Conservation (phyloP, 148 eudicot species). For the Vaccinium vitisidaea region DNA sequence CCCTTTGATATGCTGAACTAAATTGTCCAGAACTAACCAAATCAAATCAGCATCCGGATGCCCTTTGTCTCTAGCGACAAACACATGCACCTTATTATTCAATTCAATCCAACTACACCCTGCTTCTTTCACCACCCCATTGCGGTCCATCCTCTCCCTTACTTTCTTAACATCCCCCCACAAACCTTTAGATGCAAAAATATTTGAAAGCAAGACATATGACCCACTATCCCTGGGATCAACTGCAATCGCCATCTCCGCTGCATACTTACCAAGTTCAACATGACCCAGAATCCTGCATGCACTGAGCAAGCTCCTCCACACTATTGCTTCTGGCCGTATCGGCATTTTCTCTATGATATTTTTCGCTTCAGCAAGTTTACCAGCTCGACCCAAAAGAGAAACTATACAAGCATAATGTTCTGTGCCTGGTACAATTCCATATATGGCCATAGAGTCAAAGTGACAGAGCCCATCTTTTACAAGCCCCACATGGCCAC, state of each 20-base stretch:
- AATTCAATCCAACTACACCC: conserved; percentile 70
- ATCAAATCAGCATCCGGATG: conserved; percentile 38
- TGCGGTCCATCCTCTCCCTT: conserved; percentile 53
- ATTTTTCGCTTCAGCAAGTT: conserved; percentile 51
- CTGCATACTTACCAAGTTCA: conserved; percentile 54
- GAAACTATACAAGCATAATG: conserved; percentile 76
- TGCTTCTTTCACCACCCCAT: conserved; percentile 60
- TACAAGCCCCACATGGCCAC: conserved; percentile 63
- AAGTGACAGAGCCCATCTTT: conserved; percentile 49
- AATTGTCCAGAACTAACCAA: conserved; percentile 31
- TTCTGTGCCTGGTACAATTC: conserved; percentile 58
- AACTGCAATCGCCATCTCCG: conserved; percentile 57
- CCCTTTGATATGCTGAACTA: conserved; percentile 42
- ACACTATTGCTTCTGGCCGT: conserved; percentile 49
- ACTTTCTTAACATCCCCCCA: conserved; percentile 55
- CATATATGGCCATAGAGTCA: conserved; percentile 42
- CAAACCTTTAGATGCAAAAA: conserved; percentile 55
- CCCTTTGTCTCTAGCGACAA: conserved; percentile 49
- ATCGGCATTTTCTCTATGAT: conserved; percentile 66
- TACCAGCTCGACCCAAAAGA: conserved; percentile 69
- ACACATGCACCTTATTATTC: conserved; percentile 44
- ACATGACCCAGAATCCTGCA: conserved; percentile 43
- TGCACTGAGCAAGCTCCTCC: conserved; percentile 75
- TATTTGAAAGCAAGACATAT: conserved; percentile 62
- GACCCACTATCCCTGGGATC: conserved; percentile 65